These are phyloP conservation scores for Phialemonium atrogriseum DNA, from an alignment of 2,329 filamentous ascomycete species.

Conservation along the genomic window DNA sequence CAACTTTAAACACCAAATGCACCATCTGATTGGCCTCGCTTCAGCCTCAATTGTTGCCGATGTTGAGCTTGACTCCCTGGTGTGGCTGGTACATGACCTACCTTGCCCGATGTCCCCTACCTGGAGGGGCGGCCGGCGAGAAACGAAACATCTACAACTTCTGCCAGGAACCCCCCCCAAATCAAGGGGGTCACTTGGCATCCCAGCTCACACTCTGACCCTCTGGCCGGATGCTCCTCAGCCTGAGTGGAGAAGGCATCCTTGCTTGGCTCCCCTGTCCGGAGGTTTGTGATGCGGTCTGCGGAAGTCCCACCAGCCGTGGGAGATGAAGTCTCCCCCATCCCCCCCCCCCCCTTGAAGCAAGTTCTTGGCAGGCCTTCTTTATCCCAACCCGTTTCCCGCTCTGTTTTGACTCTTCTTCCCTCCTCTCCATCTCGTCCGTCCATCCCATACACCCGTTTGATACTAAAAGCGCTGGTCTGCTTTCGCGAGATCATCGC, in stretches of 20 bases:
- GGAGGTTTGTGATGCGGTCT: constrained; percentile 1
- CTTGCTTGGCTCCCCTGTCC: constrained; percentile 1
- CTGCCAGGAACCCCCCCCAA: background rate
- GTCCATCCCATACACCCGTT: constrained; percentile 26
- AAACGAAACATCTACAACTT: constrained; percentile 4
- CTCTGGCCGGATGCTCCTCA: constrained; percentile 3
- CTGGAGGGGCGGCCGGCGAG: constrained; percentile 1
- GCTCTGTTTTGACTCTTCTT: constrained; percentile 10
- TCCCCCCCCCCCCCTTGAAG: too few species aligned
- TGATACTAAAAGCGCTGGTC: constrained; percentile 39
- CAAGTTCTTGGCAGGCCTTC: constrained; percentile 14
- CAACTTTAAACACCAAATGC: constrained; percentile 12
- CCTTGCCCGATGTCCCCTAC: background rate
- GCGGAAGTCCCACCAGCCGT: constrained; percentile 2
- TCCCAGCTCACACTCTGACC: too few species aligned
- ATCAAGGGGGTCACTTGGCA: background rate
- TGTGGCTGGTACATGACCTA: background rate
- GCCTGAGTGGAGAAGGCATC: constrained; percentile 2
- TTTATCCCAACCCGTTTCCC: constrained; percentile 17
- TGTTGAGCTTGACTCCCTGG: background rate
- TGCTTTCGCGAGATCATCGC: too few species aligned
- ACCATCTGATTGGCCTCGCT: constrained; percentile 10
- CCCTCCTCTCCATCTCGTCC: constrained; percentile 13
- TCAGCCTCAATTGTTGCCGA: constrained; percentile 8
- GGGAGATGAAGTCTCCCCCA: too few species aligned